These are phyloP conservation scores for Cladosporium oxysporum DNA, from an alignment of 2,329 filamentous ascomycete genomes.

Conservation along the genomic window DNA sequence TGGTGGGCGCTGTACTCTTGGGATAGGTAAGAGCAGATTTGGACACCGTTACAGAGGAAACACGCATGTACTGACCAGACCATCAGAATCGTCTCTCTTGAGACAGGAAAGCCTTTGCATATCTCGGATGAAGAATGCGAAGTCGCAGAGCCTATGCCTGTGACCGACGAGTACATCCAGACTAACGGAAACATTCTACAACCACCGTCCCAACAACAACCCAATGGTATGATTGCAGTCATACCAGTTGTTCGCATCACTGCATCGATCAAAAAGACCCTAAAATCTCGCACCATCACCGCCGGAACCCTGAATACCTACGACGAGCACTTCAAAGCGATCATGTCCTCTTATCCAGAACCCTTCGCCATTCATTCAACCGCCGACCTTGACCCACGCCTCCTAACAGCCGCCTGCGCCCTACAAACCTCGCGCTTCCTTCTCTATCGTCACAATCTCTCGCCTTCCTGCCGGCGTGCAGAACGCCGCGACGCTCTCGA, in stretches of 20 bases:
- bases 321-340: conserved; percentile 76
- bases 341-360: conserved; percentile 72
- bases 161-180: conserved; percentile 77
- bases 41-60: background rate
- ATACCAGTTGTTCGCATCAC: conserved; percentile 82
- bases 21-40: conserved; percentile 63
- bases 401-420: conserved; percentile 73
- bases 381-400: conserved; percentile 69
- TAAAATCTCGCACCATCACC: conserved; percentile 68
- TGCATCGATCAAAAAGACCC: conserved; percentile 68
- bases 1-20: conserved; percentile 96
- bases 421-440: conserved; percentile 82
- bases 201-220: conserved; percentile 49
- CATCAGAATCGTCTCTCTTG: conserved; percentile 68
- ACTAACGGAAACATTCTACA: conserved; percentile 49
- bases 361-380: conserved; percentile 69
- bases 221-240: conserved; percentile 73
- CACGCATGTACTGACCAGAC: conserved; percentile 30
- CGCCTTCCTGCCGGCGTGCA: conserved; percentile 65
- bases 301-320: conserved; percentile 71
- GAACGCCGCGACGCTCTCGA: conserved; percentile 72
- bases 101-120: conserved; percentile 75
- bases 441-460: conserved; percentile 85
- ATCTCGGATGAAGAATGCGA: conserved; percentile 91
- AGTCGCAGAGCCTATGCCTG: conserved; percentile 72